Evolutionary conservation across 148 eudicot species (phyloP).

Genomic region (Amaranthus cruentus): DNA sequence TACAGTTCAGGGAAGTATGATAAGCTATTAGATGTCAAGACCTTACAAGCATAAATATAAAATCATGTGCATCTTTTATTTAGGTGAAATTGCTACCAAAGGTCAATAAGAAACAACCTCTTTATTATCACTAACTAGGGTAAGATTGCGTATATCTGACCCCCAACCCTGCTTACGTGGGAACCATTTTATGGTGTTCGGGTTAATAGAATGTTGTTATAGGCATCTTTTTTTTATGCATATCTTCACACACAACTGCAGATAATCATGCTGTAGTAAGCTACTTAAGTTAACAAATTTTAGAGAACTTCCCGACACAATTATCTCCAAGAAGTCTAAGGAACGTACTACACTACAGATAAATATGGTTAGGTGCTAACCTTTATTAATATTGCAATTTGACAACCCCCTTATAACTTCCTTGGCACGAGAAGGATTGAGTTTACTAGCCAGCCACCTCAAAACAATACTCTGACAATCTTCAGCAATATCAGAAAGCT

Average conservation of each 20-base stretch:
- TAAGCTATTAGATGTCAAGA: background rate
- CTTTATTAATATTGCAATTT: conserved; percentile 88
- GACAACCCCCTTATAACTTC: conserved; percentile 81
- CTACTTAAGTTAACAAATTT: background rate
- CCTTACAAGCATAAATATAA: background rate
- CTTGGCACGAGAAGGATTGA: conserved; percentile 65
- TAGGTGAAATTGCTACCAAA: too few species aligned
- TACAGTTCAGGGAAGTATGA: background rate
- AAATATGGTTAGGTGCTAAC: conserved; percentile 26
- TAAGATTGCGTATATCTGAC: too few species aligned
- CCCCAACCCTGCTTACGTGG: too few species aligned
- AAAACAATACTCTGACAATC: conserved; percentile 73
- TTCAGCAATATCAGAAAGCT: conserved; percentile 45
- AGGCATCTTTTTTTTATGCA: background rate
- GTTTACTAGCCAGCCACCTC: conserved; percentile 85
- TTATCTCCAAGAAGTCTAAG: background rate
- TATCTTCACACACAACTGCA: background rate
- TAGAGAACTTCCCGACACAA: background rate
- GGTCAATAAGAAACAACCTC: too few species aligned
- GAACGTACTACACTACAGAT: background rate
- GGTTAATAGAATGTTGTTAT: too few species aligned
- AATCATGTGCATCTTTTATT: too few species aligned
- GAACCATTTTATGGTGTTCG: too few species aligned
- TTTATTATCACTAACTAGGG: too few species aligned
- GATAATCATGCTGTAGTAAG: background rate